A percentile compares a stretch with the other conserved stretches of the same genome.
These are phyloP conservation scores for Pulveroboletus sp. DNA, from an alignment of 768 basidiomycete genomes.

Conservation along the genomic window DNA sequence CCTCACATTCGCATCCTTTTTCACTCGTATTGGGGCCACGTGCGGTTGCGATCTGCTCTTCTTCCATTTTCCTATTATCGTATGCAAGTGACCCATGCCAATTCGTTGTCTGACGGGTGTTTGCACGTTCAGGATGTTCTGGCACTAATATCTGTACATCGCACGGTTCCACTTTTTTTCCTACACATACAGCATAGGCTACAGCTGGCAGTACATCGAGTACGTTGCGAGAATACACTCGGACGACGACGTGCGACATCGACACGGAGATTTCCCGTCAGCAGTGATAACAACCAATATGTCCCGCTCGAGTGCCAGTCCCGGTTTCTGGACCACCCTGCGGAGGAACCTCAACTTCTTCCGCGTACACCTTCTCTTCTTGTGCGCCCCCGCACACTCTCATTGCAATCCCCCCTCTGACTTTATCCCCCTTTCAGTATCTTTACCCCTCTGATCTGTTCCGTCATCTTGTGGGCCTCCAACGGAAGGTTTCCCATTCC, in stretches of 20 bases:
- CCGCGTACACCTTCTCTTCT: slow-evolving; percentile 57
- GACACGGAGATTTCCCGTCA: not conserved
- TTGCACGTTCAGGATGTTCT: slow-evolving; percentile 25
- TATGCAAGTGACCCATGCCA: slow-evolving; percentile 5
- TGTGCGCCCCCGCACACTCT: slow-evolving; percentile 40
- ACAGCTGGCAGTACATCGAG: slow-evolving; percentile 22
- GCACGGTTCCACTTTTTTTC: slow-evolving; percentile 20
- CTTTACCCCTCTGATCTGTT: slow-evolving; percentile 73
- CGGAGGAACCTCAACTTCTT: slow-evolving; percentile 62
- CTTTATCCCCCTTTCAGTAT: slow-evolving; percentile 41
- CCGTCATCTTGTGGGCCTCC: slow-evolving; percentile 76
- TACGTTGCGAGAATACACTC: slow-evolving; percentile 21
- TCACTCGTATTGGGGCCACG: slow-evolving; percentile 7
- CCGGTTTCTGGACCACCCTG: slow-evolving; percentile 24
- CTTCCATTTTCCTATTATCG: slow-evolving; percentile 1
- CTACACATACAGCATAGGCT: slow-evolving; percentile 22
- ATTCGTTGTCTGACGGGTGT: slow-evolving; percentile 25
- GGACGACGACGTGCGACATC: no score
- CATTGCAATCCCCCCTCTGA: slow-evolving; percentile 3
- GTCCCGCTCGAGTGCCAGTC: slow-evolving; percentile 1
- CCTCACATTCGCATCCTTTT: slow-evolving; percentile 13
- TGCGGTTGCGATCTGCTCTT: slow-evolving; percentile 11
- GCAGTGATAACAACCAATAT: slow-evolving; percentile 6
- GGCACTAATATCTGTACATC: slow-evolving; percentile 29
- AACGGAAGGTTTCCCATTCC: slow-evolving; percentile 69